Base-by-base conservation (phyloP, 2,329 filamentous ascomycete species). In the Aspergillus niger region DNA sequence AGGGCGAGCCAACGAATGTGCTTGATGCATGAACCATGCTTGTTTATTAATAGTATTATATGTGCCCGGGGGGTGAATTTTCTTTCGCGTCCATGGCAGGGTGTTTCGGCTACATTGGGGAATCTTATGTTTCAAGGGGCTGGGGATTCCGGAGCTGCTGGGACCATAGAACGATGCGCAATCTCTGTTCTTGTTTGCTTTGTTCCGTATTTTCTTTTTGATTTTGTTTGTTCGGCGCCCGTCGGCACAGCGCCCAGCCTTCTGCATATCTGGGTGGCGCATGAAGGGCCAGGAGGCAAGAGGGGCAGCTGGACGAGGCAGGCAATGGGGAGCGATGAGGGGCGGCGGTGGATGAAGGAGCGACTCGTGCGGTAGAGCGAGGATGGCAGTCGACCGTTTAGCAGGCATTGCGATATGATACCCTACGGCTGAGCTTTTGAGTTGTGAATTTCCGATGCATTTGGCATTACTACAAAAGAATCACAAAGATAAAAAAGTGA, bases 321-420 rank as follows among this genome's bases (percentile, higher is more conserved):
- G 13, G 32, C 32, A 26, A 49, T 49, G 10, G 47, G 47, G n/a
- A 15, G 15, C 47, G 47, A 32, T 26, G 47, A 50, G 8, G 26
- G 38, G n/a, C 32, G 48, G 50, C 43, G 52, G 56, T 55, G 60
- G 48, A 52, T 30, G 56, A 50, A 50, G 61, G 67, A 36, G 11
- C 32, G 32, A 64, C 67, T 65, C 24, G 22, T 41, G 24, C 15
- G 41, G 52, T 43, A 44, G 39, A 43, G 38, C 64, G 63, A 69
- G 67, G 69, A 72, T 72, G 67, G 69, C 72, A 71, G 72, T 74
- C 71, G 67, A 68, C 71, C 67, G 69, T 73, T 74, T 74, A 76
- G 73, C 73, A 74, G 73, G 73, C 73, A 74, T 76, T 76, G 74
- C 70, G 72, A 74, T 75, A 75, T 76, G 74, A 76, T 76, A 76